Conservation (phyloP, 768 basidiomycete species). For the Lyophyllum shimeji region DNA sequence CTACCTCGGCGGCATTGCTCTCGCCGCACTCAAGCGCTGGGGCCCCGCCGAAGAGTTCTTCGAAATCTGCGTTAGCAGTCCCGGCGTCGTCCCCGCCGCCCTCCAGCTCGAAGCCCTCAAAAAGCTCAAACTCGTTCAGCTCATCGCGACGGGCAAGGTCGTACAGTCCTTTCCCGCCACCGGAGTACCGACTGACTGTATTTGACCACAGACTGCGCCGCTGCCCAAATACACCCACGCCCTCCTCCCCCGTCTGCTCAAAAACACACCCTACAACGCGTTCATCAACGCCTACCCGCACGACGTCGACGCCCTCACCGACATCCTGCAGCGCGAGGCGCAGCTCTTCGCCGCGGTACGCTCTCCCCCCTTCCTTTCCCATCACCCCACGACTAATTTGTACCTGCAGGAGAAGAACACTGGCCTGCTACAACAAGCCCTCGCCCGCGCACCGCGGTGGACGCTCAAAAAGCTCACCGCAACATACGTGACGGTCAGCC, state of each 20-base stretch:
- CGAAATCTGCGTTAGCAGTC: conserved; percentile 73
- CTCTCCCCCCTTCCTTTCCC: neutral
- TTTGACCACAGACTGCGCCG: conserved; percentile 34
- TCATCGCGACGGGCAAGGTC: conserved; percentile 78
- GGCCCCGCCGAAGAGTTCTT: conserved; percentile 72
- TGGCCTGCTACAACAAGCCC: conserved; percentile 66
- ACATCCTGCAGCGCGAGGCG: conserved; percentile 55
- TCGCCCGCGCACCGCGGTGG: conserved; percentile 75
- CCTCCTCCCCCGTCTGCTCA: conserved; percentile 57
- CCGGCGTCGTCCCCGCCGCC: conserved; percentile 55
- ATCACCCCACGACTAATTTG: neutral
- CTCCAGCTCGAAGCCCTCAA: conserved; percentile 87
- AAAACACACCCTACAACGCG: conserved; percentile 61
- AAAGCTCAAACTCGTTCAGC: conserved; percentile 76
- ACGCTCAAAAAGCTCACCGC: conserved; percentile 75
- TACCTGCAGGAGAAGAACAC: conserved; percentile 62
- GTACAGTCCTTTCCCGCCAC: neutral
- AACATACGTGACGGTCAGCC: conserved; percentile 77
- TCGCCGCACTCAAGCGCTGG: conserved; percentile 66
- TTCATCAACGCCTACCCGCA: conserved; percentile 70
- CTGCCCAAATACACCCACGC: conserved; percentile 77
- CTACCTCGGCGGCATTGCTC: conserved; percentile 74
- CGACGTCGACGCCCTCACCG: conserved; percentile 41
- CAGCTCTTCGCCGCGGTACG: conserved; percentile 53
- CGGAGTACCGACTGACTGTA: neutral